A percentile compares a stretch with the other conserved stretches of the same genome.
These are phyloP conservation scores for Trichosporon ovoides DNA, from an alignment of 1,284 basidiomycete genomes.

Conservation along the genomic window DNA sequence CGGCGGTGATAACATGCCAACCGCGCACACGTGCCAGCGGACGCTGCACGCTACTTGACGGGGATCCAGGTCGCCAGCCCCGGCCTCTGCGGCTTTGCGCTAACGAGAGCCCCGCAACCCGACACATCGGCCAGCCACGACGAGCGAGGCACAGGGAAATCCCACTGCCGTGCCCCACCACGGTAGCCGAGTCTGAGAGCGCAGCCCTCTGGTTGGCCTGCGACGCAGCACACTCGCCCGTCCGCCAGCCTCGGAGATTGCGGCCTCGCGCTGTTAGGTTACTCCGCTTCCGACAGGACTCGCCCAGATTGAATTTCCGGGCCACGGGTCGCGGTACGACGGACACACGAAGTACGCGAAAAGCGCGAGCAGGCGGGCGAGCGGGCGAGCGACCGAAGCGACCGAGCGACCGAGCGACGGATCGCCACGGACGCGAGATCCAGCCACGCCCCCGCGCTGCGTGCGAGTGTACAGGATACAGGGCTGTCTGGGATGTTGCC, in stretches of 20 bases:
- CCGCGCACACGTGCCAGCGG: constrained; percentile 3
- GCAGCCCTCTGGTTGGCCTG: background rate
- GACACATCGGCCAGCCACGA: too few relatives aligned
- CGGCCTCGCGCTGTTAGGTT: constrained; percentile 1
- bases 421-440: too few relatives aligned
- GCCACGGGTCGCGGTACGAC: background rate
- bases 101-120: background rate
- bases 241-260: background rate
- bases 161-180: too few relatives aligned
- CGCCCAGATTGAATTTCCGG: background rate
- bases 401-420: background rate
- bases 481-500: too few relatives aligned
- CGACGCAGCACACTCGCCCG: background rate
- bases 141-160: too few relatives aligned
- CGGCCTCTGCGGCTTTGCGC: too few relatives aligned
- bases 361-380: background rate
- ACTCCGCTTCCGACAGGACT: constrained; percentile 5
- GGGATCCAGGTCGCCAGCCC: background rate
- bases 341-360: background rate
- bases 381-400: too few relatives aligned
- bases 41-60: background rate
- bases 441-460: too few relatives aligned
- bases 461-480: too few relatives aligned
- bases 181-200: background rate
- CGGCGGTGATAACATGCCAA: background rate